Evolutionary conservation across 1,284 basidiomycete genomes (phyloP).

Genomic region (Tausonia pullulans): DNA sequence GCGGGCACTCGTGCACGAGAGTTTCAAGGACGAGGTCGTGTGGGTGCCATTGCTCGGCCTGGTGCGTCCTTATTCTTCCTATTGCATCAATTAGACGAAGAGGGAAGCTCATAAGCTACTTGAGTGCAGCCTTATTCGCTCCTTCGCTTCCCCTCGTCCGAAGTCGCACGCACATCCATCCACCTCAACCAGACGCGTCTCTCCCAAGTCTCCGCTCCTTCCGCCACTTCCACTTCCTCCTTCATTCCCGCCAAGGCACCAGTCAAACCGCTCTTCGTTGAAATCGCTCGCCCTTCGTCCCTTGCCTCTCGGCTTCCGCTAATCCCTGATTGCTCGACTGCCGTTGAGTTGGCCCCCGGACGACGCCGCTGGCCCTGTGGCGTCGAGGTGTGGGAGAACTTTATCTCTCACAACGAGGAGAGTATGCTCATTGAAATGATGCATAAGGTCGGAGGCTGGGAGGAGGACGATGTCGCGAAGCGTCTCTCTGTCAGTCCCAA

Average conservation of each 20-base stretch:
- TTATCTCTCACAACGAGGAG: slow-evolving; percentile 11
- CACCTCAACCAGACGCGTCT: not conserved
- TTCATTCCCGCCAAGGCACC: not conserved
- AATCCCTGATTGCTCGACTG: slow-evolving; percentile 4
- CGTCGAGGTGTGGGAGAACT: slow-evolving; percentile 14
- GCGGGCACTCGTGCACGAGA: not conserved
- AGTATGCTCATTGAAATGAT: slow-evolving; percentile 6
- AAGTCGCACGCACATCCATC: not conserved
- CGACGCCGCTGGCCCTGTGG: slow-evolving; percentile 10
- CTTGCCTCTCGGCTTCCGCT: slow-evolving; percentile 2
- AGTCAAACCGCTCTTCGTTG: slow-evolving; percentile 11
- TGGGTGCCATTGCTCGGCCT: slow-evolving; percentile 13
- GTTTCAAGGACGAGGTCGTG: not conserved
- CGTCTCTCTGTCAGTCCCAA: slow-evolving; percentile 2
- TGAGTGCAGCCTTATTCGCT: not conserved
- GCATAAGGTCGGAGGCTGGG: slow-evolving; percentile 6
- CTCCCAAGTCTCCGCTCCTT: not conserved
- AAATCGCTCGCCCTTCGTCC: slow-evolving; percentile 5
- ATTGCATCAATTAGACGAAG: not conserved
- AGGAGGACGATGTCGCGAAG: slow-evolving; percentile 5
- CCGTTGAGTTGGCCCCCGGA: slow-evolving; percentile 10
- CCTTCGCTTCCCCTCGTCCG: not conserved
- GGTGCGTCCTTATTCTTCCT: not conserved
- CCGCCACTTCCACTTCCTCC: not conserved
- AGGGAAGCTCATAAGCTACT: not conserved